Percentiles rank a stretch among this genome's conserved stretches.
Conservation (phyloP, 495 filamentous ascomycete genomes). For the Penicillium fimorum region DNA sequence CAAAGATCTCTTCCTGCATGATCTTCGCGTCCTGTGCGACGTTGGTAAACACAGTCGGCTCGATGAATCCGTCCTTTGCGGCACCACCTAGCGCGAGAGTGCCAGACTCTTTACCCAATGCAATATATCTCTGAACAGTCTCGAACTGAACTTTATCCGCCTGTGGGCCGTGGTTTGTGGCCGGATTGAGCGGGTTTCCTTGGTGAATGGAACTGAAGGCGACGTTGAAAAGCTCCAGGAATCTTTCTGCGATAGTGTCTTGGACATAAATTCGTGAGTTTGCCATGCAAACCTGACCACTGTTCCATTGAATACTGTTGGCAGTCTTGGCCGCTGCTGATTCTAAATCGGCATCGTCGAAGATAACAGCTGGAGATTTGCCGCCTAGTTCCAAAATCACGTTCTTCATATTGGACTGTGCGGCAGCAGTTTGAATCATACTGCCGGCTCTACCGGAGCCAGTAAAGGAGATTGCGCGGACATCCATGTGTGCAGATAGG, state of each 20-base stretch:
- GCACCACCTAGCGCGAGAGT: conserved; percentile 16
- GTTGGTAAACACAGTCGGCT: conserved; percentile 45
- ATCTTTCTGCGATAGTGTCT: conserved; percentile 27
- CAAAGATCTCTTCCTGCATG: conserved; percentile 49
- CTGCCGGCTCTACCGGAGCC: conserved; percentile 17
- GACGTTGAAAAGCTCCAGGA: conserved; percentile 13
- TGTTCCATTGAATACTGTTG: conserved; percentile 39
- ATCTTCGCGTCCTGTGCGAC: conserved; percentile 33
- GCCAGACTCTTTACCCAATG: conserved; percentile 71
- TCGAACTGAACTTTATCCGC: conserved; percentile 82
- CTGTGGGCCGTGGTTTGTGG: conserved; percentile 71
- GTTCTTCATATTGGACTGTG: conserved; percentile 47
- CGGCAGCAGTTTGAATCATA: conserved; percentile 22
- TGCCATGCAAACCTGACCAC: conserved; percentile 51
- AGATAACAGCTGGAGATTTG: conserved; percentile 39
- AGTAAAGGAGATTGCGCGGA: conserved; percentile 25
- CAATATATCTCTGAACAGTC: conserved; percentile 84
- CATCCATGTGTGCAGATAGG: conserved; percentile 16
- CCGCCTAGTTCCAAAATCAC: conserved; percentile 43
- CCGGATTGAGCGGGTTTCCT: too few relatives aligned
- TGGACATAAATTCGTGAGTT: conserved; percentile 51
- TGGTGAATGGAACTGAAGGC: too few relatives aligned
- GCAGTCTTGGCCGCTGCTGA: conserved; percentile 18
- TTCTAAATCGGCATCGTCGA: conserved; percentile 34
- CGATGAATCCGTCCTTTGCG: conserved; percentile 38